phyloP scores from a whole-genome alignment of 495 filamentous ascomycete genomes.

The Penicillium tannophilum region DNA sequence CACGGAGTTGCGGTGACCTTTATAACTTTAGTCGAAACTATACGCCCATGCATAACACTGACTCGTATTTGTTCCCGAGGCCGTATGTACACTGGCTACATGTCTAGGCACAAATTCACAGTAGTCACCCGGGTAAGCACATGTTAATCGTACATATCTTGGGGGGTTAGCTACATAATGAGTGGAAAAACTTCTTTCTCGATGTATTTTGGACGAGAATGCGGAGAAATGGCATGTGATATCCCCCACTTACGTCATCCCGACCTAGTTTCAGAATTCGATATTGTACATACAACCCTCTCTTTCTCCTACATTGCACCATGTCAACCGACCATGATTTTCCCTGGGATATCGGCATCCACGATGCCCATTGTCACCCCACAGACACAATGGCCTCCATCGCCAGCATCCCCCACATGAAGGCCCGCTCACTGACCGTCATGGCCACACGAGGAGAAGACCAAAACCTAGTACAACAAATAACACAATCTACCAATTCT shows the following conservation, averaged over 20 bases:
- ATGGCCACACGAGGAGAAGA: constrained; percentile 91
- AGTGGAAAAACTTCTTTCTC: too few species aligned
- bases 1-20: neutral
- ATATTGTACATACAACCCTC: neutral
- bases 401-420: constrained; percentile 70
- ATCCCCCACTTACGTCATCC: constrained; percentile 24
- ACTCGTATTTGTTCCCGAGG: neutral
- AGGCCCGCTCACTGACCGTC: constrained; percentile 72
- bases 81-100: neutral
- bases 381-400: constrained; percentile 88
- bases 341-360: constrained; percentile 84
- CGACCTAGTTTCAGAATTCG: neutral
- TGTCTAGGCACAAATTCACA: too few species aligned
- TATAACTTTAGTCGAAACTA: neutral
- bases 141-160: too few species aligned
- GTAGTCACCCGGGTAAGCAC: too few species aligned
- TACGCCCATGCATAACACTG: neutral
- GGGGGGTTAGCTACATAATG: too few species aligned
- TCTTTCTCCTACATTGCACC: neutral
- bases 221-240: constrained; percentile 40
- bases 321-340: constrained; percentile 40
- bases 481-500: constrained; percentile 53
- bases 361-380: constrained; percentile 97
- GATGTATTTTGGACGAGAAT: constrained; percentile 8
- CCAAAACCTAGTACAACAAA: constrained; percentile 76